Evolutionary conservation across 2,329 filamentous ascomycete species (phyloP), one percentile per base, ranked within the genome.

Genomic region (Colletotrichum sublineola): DNA sequence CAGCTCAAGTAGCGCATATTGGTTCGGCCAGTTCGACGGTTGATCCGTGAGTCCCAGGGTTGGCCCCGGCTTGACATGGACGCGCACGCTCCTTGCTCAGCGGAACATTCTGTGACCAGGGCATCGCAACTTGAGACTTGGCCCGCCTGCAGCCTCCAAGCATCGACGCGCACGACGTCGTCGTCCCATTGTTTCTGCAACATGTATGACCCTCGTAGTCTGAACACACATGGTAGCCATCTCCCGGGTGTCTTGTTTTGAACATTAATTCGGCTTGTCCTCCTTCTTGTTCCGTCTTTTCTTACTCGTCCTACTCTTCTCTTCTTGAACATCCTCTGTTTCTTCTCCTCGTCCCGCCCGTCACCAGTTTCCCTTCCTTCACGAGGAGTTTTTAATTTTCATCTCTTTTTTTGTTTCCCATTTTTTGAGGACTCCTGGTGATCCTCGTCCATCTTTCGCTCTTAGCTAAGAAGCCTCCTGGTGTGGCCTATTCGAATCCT

Each of bases 41-140:
- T 61, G 58, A 69, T 61, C 60, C 53, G 58, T 31, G 55, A 52
- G 31, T 56, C 24, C 38, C 53, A 61, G 60, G 69, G 46, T 42
- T 50, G 50, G 53, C 66, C 66, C 38, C 31, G 60, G 66, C 69
- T 62, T 65, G 60, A 65, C 66, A 69, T 72, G 69, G 66, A 69
- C 60, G 60, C 66, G 69, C 69, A 72, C 69, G 66, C 69, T 60
- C 62, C 69, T 64, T 48, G 69, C 57, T 60, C 60, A 31, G 38
- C 60, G 69, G 69, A 53, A 56, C 66, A 69, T 65, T 69, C 69
- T 72, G 66, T 61, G 69, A 72, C 69, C 66, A 72, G 60, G 69
- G 53, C 69, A 69, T 72, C 69, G 69, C 69, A 69, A 65, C 69
- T 69, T 69, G 69, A 72, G 69, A 72, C 69, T 72, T 65, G 66